Percentiles rank a stretch among this genome's conserved stretches.
These are phyloP conservation scores for Phytophthora vignae DNA, from an alignment of 352 stramenopile genomes.

Conservation along the genomic window DNA sequence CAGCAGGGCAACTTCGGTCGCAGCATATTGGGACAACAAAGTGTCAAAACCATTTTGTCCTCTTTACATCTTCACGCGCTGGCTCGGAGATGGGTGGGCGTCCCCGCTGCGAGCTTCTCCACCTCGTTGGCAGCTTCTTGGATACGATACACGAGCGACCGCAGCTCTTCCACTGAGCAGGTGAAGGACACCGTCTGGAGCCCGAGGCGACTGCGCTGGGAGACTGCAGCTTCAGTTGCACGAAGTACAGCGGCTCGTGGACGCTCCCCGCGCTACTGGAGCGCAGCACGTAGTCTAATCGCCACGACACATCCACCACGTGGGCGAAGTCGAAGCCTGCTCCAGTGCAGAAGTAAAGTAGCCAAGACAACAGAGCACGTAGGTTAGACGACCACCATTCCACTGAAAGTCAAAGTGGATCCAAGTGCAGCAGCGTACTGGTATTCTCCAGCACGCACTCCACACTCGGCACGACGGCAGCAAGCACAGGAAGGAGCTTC, in stretches of 20 bases:
- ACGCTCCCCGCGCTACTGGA: conserved; percentile 65
- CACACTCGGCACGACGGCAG: conserved; percentile 23
- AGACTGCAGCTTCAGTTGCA: conserved; percentile 69
- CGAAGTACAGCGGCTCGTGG: conserved; percentile 67
- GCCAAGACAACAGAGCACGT: background rate
- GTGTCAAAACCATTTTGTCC: no score
- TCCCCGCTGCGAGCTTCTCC: conserved; percentile 55
- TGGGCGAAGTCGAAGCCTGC: conserved; percentile 80
- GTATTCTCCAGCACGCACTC: conserved; percentile 44
- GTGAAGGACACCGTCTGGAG: conserved; percentile 52
- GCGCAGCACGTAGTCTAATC: conserved; percentile 74
- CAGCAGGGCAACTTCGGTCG: no score
- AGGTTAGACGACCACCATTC: background rate
- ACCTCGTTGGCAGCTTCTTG: conserved; percentile 71
- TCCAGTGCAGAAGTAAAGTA: background rate
- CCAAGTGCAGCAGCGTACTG: conserved; percentile 26
- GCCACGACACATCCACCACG: conserved; percentile 76
- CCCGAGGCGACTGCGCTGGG: conserved; percentile 30
- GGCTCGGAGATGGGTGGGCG: conserved; percentile 20
- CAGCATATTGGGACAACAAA: no score
- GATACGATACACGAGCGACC: conserved; percentile 73
- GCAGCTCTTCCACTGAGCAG: conserved; percentile 76
- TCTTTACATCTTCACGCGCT: background rate
- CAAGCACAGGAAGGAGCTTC: conserved; percentile 34
- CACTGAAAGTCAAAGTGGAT: background rate